These are phyloP conservation scores for Bertia moriformis DNA, from an alignment of 2,329 filamentous ascomycete genomes.

Conservation along the genomic window DNA sequence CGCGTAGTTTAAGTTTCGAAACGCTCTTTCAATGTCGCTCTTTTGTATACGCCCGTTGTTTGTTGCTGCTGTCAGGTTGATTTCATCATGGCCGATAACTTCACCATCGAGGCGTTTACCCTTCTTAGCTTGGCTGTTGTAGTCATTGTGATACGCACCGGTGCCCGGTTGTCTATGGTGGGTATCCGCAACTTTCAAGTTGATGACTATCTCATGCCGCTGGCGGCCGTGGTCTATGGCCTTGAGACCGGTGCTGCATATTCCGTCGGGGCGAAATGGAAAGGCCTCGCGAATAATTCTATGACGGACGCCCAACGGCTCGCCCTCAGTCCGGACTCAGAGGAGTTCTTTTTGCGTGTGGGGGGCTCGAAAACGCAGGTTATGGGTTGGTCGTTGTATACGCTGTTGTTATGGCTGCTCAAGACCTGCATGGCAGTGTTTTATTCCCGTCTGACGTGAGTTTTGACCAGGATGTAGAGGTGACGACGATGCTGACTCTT, in stretches of 20 bases:
- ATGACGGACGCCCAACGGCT: conserved; percentile 8
- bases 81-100: background rate
- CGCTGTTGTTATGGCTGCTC: conserved; percentile 12
- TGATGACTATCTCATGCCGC: conserved; percentile 11
- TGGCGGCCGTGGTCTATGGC: conserved; percentile 6
- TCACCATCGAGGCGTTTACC: conserved; percentile 1
- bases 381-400: conserved; percentile 15
- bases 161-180: conserved; percentile 7
- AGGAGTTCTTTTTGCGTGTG: background rate
- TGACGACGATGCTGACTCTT: background rate
- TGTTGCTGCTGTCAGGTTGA: too few relatives aligned
- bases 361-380: conserved; percentile 14
- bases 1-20: too few relatives aligned
- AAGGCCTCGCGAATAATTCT: conserved; percentile 4
- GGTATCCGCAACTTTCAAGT: conserved; percentile 6
- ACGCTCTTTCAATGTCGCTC: too few relatives aligned
- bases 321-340: conserved; percentile 1
- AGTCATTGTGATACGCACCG: conserved; percentile 7
- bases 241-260: conserved; percentile 4
- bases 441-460: conserved; percentile 13
- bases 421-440: conserved; percentile 14
- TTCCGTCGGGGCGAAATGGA: conserved; percentile 2
- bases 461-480: background rate
- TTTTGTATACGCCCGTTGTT: too few relatives aligned
- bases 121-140: conserved; percentile 4